phyloP scores from a whole-genome alignment of 139 green algal genomes.

The Chlamydomonas incerta region DNA sequence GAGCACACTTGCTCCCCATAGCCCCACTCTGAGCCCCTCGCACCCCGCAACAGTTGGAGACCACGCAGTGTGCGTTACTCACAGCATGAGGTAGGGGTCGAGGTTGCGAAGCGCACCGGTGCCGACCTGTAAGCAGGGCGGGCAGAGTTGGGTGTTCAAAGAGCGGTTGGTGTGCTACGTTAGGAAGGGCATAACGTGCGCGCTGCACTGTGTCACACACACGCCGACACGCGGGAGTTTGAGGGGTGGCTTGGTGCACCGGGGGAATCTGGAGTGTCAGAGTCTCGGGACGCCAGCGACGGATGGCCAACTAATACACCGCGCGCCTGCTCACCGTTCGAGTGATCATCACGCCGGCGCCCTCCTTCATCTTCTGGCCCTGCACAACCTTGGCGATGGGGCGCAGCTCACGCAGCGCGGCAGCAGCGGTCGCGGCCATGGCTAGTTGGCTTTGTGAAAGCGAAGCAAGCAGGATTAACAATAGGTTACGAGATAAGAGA shows the following conservation, averaged over 20 bases:
- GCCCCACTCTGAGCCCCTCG: no score
- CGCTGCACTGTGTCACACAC: no score
- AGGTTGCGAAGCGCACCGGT: conserved; percentile 77
- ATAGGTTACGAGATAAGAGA: no score
- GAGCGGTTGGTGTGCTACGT: not conserved
- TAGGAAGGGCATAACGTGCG: not conserved
- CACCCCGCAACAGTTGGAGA: no score
- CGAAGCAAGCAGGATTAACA: not conserved
- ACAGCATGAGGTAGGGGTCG: conserved; percentile 89
- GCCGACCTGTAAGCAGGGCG: conserved; percentile 77
- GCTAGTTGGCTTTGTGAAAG: not conserved
- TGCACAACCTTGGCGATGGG: conserved; percentile 64
- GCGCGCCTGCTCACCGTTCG: conserved; percentile 84
- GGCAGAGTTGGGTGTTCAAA: no score
- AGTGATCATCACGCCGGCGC: conserved; percentile 84
- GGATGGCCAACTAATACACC: no score
- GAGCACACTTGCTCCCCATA: no score
- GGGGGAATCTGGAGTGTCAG: no score
- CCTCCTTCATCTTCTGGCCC: conserved; percentile 81
- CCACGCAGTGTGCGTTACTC: conserved; percentile 69
- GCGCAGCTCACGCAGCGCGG: not conserved
- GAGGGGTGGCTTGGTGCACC: no score
- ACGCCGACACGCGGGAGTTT: no score
- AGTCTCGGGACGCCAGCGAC: no score
- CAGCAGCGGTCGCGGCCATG: conserved; percentile 2